Evolutionary conservation across 1,284 basidiomycete species (phyloP).

Genomic region (Rhodotorula sp.): DNA sequence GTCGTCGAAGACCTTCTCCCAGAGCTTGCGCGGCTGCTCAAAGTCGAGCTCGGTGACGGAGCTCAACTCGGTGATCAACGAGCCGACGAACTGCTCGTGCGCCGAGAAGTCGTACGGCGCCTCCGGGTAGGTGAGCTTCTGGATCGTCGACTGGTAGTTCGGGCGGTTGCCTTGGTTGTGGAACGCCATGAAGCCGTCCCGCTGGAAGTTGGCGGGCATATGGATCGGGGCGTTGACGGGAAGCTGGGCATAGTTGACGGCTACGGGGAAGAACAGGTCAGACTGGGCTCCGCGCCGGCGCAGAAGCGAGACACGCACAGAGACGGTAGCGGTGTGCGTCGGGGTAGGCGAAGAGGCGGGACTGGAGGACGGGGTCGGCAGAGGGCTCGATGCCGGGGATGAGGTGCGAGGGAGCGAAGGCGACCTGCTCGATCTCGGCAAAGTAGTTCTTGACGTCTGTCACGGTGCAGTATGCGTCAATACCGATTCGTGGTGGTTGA

Average conservation of each 20-base stretch:
- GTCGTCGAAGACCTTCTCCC: conserved; percentile 73
- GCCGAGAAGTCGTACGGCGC: conserved; percentile 52
- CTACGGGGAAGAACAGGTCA: background rate
- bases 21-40: conserved; percentile 81
- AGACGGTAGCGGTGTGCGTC: conserved; percentile 81
- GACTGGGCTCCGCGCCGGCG: background rate
- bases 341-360: conserved; percentile 91
- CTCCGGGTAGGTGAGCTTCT: conserved; percentile 61
- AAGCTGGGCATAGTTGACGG: conserved; percentile 81
- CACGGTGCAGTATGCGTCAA: conserved; percentile 4
- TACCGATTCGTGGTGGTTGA: background rate
- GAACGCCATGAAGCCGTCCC: conserved; percentile 62
- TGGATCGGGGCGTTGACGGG: conserved; percentile 69
- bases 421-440: conserved; percentile 58
- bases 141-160: conserved; percentile 79
- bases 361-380: conserved; percentile 86
- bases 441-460: conserved; percentile 38
- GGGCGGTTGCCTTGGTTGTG: conserved; percentile 77
- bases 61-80: conserved; percentile 71
- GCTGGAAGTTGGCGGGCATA: conserved; percentile 71
- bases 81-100: conserved; percentile 75
- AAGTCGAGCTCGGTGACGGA: conserved; percentile 86
- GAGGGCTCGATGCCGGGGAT: conserved; percentile 85
- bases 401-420: conserved; percentile 82
- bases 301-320: conserved; percentile 27